A percentile compares a stretch with the other conserved stretches of the same genome.
Conservation (phyloP, 257 asterid species). For the Perilla frutescens region DNA sequence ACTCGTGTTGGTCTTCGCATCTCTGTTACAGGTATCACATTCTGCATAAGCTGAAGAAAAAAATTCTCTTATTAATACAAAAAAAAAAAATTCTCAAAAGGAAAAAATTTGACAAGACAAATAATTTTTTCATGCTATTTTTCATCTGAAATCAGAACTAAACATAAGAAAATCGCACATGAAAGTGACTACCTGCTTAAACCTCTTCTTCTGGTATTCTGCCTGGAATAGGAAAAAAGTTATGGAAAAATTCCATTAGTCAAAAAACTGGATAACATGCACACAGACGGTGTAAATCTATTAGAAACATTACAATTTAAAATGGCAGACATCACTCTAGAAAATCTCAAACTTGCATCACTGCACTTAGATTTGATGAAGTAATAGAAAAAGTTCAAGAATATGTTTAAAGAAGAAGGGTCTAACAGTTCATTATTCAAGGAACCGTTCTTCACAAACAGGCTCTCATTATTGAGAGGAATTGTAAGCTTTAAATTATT, state of each 20-base stretch:
- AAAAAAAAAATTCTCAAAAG: not conserved
- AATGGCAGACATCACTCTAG: not conserved
- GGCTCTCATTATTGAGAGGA: no score
- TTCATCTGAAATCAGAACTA: not conserved
- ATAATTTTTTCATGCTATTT: not conserved
- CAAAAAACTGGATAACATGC: not conserved
- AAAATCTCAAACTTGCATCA: not conserved
- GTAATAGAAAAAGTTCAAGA: not conserved
- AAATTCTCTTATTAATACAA: not conserved
- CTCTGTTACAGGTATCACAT: conserved; percentile 65
- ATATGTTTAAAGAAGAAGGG: no score
- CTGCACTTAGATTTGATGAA: not conserved
- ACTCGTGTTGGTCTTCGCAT: conserved; percentile 51
- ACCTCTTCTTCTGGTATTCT: conserved; percentile 3
- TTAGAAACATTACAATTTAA: not conserved
- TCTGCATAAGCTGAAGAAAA: conserved; percentile 58
- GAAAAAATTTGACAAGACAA: no score
- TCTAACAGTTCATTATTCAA: no score
- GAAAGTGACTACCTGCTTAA: conserved; percentile 10
- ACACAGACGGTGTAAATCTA: not conserved
- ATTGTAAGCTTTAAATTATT: no score
- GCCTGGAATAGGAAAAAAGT: conserved; percentile 8
- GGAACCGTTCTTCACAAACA: no score
- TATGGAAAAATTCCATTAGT: not conserved
- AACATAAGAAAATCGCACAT: not conserved